Base-by-base conservation (phyloP, 768 basidiomycete species). In the Suillus sp. region DNA sequence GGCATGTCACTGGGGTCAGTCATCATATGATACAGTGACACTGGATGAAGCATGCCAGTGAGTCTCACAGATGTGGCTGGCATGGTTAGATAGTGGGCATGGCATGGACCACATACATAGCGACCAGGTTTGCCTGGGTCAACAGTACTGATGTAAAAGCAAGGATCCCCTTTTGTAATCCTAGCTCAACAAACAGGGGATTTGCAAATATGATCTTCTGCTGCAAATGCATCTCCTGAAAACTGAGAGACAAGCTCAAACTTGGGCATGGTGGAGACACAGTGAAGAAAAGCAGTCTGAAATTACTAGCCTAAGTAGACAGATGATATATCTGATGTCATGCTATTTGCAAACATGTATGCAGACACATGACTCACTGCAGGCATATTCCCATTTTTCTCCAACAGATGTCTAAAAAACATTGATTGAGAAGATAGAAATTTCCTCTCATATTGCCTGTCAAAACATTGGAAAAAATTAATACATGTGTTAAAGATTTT, bases 81-180 rank as follows among this genome's bases (percentile, higher is more conserved):
- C 32, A 35, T 60, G 10, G 22, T 48, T 40, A n/a, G n/a, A 47
- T 60, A 60, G 4, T 14, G 14, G 8, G 16, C 6, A 22, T 60
- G 18, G n/a, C 59, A 60, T 48, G 32, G 18, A n/a, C 18, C 14
- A 8, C 59, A 60, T 1, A 60, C 43, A 13, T 60, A 2, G 22
- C 18, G 45, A 4, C 59, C 59, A 59, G n/a, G 22, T 25, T 22
- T 27, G 0, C 25, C 47, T n/a, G 59, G 59, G 9, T 60, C 20
- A 4, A 47, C 1, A 6, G 59, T 25, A n/a, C 20, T 45, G 6
- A 60, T 45, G n/a, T 60, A 60, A 22, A 60, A 34, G 43, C 59
- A 60, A 20, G 59, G 59, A 11, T n/a, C 59, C 0, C 59, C 59
- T 9, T 47, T 43, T n/a, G 30, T n/a, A 43, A 60, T 60, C 27